phyloP scores from a whole-genome alignment of 2,329 filamentous ascomycete species.

The Cytospora piceicola region DNA sequence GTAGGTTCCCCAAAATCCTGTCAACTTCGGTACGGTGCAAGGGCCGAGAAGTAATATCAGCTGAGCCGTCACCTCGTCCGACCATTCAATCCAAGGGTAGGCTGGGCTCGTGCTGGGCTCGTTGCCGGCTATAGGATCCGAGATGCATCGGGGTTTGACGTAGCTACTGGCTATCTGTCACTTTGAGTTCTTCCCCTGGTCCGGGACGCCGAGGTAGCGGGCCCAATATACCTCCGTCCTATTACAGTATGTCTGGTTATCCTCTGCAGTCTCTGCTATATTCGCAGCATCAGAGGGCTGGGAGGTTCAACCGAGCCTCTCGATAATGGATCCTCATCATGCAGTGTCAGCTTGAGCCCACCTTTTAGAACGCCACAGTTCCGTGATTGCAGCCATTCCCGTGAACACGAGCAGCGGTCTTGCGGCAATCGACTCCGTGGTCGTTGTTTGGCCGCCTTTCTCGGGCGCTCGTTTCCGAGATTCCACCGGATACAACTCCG shows the following conservation, averaged over 20 bases:
- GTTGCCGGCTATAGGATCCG: neutral
- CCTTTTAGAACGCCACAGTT: neutral
- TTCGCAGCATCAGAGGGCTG: neutral
- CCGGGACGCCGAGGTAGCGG: neutral
- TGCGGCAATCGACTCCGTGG: neutral
- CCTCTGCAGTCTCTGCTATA: neutral
- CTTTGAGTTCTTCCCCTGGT: neutral
- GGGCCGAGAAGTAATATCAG: neutral
- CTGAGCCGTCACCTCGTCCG: neutral
- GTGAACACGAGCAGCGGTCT: neutral
- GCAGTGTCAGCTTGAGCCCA: constrained; percentile 1
- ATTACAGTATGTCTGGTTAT: neutral
- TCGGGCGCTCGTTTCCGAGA: neutral
- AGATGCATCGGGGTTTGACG: neutral
- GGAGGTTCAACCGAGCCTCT: neutral
- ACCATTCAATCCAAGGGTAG: neutral
- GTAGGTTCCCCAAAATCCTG: neutral
- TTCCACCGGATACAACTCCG: neutral
- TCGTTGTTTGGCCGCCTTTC: neutral
- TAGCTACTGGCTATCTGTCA: neutral
- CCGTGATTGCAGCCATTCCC: neutral
- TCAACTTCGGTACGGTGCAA: neutral
- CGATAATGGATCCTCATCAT: neutral
- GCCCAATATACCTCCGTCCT: neutral
- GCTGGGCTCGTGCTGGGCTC: neutral